Conservation (phyloP, 345 rosid species). For the Gossypium rotundifolium region DNA sequence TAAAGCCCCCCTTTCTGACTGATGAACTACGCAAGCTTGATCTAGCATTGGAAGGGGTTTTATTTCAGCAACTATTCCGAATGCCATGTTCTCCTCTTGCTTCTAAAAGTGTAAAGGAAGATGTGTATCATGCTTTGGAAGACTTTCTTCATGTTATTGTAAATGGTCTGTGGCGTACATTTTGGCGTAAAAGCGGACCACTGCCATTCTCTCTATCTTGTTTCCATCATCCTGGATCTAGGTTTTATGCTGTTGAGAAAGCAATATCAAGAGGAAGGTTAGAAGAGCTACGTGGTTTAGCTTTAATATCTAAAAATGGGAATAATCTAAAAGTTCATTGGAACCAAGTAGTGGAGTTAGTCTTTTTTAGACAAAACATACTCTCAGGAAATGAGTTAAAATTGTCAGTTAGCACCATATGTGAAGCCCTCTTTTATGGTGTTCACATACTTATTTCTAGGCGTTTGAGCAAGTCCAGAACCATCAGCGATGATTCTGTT, state of each 20-base stretch:
- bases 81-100: constrained; percentile 46
- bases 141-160: constrained; percentile 50
- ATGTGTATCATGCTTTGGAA: constrained; percentile 44
- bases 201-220: constrained; percentile 44
- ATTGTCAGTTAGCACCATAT: constrained; percentile 38
- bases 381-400: constrained; percentile 34
- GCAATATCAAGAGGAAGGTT: constrained; percentile 46
- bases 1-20: constrained; percentile 40
- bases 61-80: constrained; percentile 50
- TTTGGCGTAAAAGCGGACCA: constrained; percentile 53
- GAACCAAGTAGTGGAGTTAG: constrained; percentile 46
- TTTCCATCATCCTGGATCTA: constrained; percentile 44
- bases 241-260: constrained; percentile 44
- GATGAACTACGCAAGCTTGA: constrained; percentile 52
- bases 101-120: constrained; percentile 29
- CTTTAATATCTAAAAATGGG: constrained; percentile 38
- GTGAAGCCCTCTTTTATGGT: constrained; percentile 63
- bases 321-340: constrained; percentile 36
- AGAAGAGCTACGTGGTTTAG: constrained; percentile 48
- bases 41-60: constrained; percentile 58
- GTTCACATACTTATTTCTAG: constrained; percentile 49
- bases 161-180: constrained; percentile 54
- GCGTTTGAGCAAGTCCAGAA: constrained; percentile 35
- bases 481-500: constrained; percentile 29
- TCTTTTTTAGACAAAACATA: constrained; percentile 39